Percentiles rank a stretch among this genome's conserved stretches.
phyloP scores from a whole-genome alignment of 2,329 filamentous ascomycete species.

The Chaetomium sp. region DNA sequence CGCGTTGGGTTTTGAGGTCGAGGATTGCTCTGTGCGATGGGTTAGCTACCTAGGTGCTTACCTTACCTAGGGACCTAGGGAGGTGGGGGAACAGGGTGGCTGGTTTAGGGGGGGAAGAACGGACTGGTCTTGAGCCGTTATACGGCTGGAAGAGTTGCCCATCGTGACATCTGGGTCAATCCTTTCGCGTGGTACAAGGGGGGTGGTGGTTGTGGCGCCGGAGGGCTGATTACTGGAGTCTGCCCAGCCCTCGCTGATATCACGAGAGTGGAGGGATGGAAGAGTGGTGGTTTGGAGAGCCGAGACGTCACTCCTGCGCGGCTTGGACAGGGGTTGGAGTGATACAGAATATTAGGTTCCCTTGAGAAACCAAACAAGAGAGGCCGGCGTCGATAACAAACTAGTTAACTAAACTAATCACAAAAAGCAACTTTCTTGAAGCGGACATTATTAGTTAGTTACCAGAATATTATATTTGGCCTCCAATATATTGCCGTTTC shows the following conservation, averaged over 20 bases:
- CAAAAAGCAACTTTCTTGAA: background rate
- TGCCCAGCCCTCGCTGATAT: background rate
- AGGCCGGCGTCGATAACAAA: background rate
- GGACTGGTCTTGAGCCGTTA: constrained; percentile 81
- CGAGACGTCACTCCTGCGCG: constrained; percentile 26
- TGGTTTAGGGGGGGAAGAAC: constrained; percentile 39
- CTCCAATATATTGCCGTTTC: background rate
- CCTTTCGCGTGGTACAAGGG: background rate
- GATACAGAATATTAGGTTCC: constrained; percentile 9
- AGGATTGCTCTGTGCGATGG: constrained; percentile 76
- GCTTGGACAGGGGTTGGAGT: constrained; percentile 4
- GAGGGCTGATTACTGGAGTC: constrained; percentile 1
- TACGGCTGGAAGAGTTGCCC: constrained; percentile 59
- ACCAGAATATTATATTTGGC: background rate
- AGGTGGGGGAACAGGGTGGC: constrained; percentile 9
- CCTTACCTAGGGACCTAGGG: constrained; percentile 12
- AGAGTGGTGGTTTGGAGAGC: background rate
- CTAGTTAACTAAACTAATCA: background rate
- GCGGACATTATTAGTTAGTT: background rate
- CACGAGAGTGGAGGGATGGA: background rate
- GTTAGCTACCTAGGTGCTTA: no score
- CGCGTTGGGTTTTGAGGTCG: constrained; percentile 95
- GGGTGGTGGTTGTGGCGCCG: background rate
- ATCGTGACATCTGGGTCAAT: constrained; percentile 41
- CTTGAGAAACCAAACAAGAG: background rate